Percentiles rank a stretch among this genome's conserved stretches.
These are phyloP conservation scores for Trichomonas gallinae DNA, from an alignment of 208 protist genomes.

Conservation along the genomic window DNA sequence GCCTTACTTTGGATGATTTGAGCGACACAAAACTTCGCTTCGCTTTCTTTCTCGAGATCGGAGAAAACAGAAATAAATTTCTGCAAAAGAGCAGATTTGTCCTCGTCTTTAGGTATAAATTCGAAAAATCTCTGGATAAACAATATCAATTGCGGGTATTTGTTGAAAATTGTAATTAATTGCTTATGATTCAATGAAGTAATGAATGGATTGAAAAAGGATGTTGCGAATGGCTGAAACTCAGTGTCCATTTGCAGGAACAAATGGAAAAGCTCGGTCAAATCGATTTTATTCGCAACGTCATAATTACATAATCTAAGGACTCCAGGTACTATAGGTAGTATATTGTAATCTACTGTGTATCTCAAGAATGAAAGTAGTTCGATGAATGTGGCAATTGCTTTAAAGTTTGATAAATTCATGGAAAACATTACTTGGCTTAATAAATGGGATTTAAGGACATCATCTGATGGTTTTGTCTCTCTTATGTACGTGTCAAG, in stretches of 20 bases:
- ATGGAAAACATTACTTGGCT: neutral
- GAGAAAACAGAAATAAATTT: neutral
- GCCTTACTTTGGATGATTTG: neutral
- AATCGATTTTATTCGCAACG: neutral
- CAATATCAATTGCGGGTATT: neutral
- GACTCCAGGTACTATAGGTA: neutral
- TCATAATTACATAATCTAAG: neutral
- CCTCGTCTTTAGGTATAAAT: neutral
- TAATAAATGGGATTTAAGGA: neutral
- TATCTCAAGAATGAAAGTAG: neutral
- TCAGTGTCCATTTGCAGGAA: neutral
- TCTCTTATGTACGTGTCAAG: neutral
- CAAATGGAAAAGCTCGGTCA: neutral
- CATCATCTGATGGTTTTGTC: neutral
- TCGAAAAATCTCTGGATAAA: neutral
- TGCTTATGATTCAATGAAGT: neutral
- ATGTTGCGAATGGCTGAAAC: neutral
- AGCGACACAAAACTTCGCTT: neutral
- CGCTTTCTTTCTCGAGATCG: neutral
- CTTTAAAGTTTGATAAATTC: neutral
- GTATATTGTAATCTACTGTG: neutral
- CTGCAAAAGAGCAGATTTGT: neutral
- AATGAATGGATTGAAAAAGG: neutral
- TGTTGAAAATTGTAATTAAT: neutral
- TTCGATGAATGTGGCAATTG: neutral